Conservation (phyloP, 2,329 filamentous ascomycete species). For the Keithomyces neogunnii region DNA sequence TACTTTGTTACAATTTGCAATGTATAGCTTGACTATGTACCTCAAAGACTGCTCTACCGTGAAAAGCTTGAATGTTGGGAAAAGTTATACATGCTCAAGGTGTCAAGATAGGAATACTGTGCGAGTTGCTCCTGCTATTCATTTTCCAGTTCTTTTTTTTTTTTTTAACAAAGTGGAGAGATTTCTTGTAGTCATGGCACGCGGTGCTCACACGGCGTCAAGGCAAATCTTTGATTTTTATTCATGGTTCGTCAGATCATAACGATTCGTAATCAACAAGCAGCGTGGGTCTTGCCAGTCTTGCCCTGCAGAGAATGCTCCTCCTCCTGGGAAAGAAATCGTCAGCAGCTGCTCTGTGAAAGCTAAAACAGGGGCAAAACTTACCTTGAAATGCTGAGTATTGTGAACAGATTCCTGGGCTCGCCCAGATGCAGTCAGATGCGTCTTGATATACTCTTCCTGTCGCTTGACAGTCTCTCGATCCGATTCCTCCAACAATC, state of each 20-base stretch:
- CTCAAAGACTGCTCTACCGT: too few species aligned
- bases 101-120: too few species aligned
- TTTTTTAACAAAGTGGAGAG: too few species aligned
- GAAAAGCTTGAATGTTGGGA: too few species aligned
- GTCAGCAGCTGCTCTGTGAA: not conserved
- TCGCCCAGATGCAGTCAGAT: slow-evolving; percentile 45
- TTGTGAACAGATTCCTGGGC: slow-evolving; percentile 38
- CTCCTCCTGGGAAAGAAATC: slow-evolving; percentile 47
- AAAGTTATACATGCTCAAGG: too few species aligned
- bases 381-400: slow-evolving; percentile 38
- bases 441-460: slow-evolving; percentile 53
- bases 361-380: slow-evolving; percentile 10
- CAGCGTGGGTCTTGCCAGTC: slow-evolving; percentile 79
- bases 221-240: not conserved
- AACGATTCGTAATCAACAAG: slow-evolving; percentile 51
- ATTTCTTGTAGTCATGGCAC: too few species aligned
- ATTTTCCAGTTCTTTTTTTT: too few species aligned
- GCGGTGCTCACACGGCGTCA: not conserved
- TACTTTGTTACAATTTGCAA: too few species aligned
- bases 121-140: too few species aligned
- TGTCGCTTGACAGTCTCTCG: slow-evolving; percentile 60
- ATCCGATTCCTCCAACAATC: slow-evolving; percentile 67
- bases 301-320: slow-evolving; percentile 83
- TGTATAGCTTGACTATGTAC: too few species aligned
- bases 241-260: slow-evolving; percentile 3